phyloP scores from a whole-genome alignment of 371 early-diverging fungal species.

The Batrachochytrium dendrobatidis region DNA sequence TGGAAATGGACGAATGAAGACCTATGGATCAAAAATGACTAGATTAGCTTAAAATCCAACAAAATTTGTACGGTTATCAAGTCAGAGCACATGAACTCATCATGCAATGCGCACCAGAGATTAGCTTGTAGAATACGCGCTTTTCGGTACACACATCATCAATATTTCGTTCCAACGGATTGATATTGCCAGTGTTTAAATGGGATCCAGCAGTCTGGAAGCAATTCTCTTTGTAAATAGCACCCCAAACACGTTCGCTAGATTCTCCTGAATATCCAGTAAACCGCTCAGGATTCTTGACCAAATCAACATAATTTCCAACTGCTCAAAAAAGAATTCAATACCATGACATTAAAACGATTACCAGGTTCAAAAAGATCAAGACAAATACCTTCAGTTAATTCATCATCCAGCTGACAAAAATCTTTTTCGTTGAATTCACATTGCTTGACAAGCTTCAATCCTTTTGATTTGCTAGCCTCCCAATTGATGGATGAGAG shows the following conservation, averaged over 20 bases:
- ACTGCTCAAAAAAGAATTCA: conserved; percentile 30
- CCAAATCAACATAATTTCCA: conserved; percentile 80
- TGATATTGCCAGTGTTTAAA: too few species aligned
- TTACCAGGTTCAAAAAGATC: background rate
- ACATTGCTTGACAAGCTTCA: conserved; percentile 38
- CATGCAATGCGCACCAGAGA: conserved; percentile 63
- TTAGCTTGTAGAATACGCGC: conserved; percentile 81
- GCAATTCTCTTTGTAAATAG: conserved; percentile 89
- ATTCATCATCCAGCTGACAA: conserved; percentile 80
- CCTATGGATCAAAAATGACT: conserved; percentile 33
- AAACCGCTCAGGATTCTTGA: conserved; percentile 90
- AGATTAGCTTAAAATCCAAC: background rate
- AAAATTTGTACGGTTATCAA: conserved; percentile 6
- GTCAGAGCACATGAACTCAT: background rate
- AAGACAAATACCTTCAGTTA: conserved; percentile 40
- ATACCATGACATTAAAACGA: background rate
- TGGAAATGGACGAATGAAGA: conserved; percentile 94
- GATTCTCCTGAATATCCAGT: conserved; percentile 98
- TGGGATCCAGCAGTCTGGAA: conserved; percentile 45
- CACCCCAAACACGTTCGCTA: conserved; percentile 94
- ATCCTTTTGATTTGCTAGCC: conserved; percentile 3
- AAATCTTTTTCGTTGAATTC: conserved; percentile 74
- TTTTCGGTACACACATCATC: conserved; percentile 77
- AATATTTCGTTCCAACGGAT: conserved; percentile 10
- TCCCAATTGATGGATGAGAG: conserved; percentile 32